phyloP scores from a whole-genome alignment of 352 stramenopile species.

The Halophytophthora batemanensis region DNA sequence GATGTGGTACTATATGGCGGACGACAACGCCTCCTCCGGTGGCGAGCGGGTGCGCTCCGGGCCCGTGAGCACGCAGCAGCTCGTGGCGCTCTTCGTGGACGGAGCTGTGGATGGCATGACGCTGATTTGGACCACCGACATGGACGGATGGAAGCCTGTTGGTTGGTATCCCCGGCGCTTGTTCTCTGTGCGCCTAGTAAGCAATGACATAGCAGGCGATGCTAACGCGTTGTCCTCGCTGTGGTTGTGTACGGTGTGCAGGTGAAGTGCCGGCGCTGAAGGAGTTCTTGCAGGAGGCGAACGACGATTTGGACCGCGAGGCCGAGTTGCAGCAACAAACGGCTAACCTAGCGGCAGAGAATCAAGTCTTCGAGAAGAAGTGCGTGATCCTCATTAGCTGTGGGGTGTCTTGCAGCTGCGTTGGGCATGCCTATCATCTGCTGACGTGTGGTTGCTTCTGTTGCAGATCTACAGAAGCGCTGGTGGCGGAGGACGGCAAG shows the following conservation, averaged over 20 bases:
- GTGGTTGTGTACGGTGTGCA: slow-evolving; percentile 12
- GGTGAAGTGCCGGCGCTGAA: slow-evolving; percentile 57
- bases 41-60: slow-evolving; percentile 23
- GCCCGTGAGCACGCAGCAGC: slow-evolving; percentile 49
- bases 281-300: slow-evolving; percentile 70
- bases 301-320: slow-evolving; percentile 57
- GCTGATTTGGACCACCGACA: slow-evolving; percentile 55
- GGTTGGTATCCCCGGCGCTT: slow-evolving; percentile 18
- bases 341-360: slow-evolving; percentile 30
- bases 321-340: slow-evolving; percentile 42
- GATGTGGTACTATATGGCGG: slow-evolving; percentile 62
- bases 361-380: slow-evolving; percentile 58
- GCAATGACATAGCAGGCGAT: not conserved
- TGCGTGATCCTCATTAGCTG: slow-evolving; percentile 11
- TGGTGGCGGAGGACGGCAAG: slow-evolving; percentile 66
- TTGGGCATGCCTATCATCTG: not conserved
- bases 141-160: slow-evolving; percentile 56
- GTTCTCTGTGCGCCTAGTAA: slow-evolving; percentile 1
- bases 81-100: slow-evolving; percentile 58
- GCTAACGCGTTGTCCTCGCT: slow-evolving; percentile 4
- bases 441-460: not conserved
- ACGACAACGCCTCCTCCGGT: slow-evolving; percentile 2
- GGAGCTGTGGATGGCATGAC: slow-evolving; percentile 71
- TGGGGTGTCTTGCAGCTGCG: not conserved
- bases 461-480: slow-evolving; percentile 36